A percentile compares a stretch with the other conserved stretches of the same genome.
These are phyloP conservation scores for Panellus pusillus DNA, from an alignment of 768 basidiomycete genomes.

Conservation along the genomic window DNA sequence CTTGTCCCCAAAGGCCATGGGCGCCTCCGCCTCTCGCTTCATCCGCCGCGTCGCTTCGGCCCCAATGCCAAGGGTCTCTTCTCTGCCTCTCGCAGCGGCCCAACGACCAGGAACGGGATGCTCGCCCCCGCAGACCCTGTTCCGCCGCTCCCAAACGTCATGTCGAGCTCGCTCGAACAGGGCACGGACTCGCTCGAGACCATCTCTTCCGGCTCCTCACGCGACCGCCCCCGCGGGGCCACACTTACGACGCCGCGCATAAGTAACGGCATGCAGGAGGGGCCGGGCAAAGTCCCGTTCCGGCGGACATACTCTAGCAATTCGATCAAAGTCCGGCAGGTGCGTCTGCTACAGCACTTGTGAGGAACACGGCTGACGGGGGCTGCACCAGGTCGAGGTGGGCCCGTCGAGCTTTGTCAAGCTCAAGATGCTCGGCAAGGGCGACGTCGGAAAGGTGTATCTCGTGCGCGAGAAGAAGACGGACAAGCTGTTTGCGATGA, in stretches of 20 bases:
- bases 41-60: conserved; percentile 95
- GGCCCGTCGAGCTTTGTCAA: conserved; percentile 93
- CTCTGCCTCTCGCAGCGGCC: conserved; percentile 53
- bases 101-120: conserved; percentile 74
- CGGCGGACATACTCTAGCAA: conserved; percentile 96
- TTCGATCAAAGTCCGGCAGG: conserved; percentile 91
- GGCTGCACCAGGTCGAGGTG: conserved; percentile 74
- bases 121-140: conserved; percentile 67
- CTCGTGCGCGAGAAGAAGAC: conserved; percentile 98
- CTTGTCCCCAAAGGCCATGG: conserved; percentile 66
- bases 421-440: conserved; percentile 97
- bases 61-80: conserved; percentile 96
- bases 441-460: conserved; percentile 98
- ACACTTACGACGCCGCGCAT: conserved; percentile 42
- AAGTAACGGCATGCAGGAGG: conserved; percentile 44
- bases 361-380: conserved; percentile 12
- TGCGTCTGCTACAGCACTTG: conserved; percentile 36
- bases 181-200: conserved; percentile 77
- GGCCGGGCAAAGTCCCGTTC: conserved; percentile 71
- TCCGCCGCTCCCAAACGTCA: conserved; percentile 53
- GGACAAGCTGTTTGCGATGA: conserved; percentile 97
- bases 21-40: conserved; percentile 81
- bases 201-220: conserved; percentile 72
- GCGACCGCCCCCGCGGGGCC: conserved; percentile 46
- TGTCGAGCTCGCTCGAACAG: conserved; percentile 52